Evolutionary conservation across 2,329 filamentous ascomycete species (phyloP).

Genomic region (Fusarium sp.): DNA sequence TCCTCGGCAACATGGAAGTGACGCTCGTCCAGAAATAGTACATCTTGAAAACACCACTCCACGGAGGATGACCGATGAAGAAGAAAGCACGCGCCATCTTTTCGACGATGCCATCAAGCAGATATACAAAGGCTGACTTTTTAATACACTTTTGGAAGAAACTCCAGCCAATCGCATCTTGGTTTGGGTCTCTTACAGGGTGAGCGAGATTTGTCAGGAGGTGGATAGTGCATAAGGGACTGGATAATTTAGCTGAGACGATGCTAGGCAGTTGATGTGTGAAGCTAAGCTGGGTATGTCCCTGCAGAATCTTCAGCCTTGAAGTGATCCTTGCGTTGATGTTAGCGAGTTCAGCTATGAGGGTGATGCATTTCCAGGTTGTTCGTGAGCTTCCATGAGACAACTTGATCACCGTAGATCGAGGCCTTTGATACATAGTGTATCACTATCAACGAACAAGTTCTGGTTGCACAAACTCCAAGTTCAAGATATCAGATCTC

Average conservation of each 20-base stretch:
- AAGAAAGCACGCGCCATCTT: constrained; percentile 12
- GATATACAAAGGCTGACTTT: constrained; percentile 17
- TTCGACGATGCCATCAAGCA: constrained; percentile 26
- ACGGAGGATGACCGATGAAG: background rate
- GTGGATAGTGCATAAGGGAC: background rate
- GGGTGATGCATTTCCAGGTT: background rate
- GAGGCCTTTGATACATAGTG: background rate
- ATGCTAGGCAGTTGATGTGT: background rate
- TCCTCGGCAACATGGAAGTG: background rate
- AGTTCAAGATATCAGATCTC: background rate
- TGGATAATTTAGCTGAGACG: constrained; percentile 19
- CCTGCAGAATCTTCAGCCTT: constrained; percentile 15
- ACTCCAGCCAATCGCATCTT: constrained; percentile 5
- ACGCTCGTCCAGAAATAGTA: background rate
- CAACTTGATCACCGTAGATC: background rate
- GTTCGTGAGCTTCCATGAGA: background rate
- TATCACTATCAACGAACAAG: background rate
- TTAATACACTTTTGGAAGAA: background rate
- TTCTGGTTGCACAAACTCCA: background rate
- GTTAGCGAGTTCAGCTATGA: background rate
- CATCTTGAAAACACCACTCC: constrained; percentile 3
- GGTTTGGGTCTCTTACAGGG: background rate
- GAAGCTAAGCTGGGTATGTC: constrained; percentile 2
- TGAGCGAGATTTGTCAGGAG: constrained; percentile 10
- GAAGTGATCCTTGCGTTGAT: constrained; percentile 6